Evolutionary conservation across 352 stramenopile species (phyloP), one percentile per base, ranked within the genome.

Genomic region (Globisporangium solare): DNA sequence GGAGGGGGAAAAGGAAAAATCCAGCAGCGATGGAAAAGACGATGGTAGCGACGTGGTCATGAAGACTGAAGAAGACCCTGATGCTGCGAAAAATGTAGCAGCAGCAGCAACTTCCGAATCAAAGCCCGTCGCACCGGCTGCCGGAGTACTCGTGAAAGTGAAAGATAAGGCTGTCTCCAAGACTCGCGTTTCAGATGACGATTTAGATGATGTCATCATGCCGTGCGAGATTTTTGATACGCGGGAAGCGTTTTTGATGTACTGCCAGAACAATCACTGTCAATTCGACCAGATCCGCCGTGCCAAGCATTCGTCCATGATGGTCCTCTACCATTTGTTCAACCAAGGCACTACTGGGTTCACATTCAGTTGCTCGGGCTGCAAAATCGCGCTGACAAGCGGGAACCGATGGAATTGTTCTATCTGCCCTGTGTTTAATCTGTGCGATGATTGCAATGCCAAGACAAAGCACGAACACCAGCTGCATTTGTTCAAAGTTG

Each of bases 311-410:
- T 89, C 76, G 53, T 91, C 80, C 42, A 90, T 90, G 84, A 94
- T 89, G 77, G 79, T 92, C 35, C 48, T 94, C 32, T 90, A 92
- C 40, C 86, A 94, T 56, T 68, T 92, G 64, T 91, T 96, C 63
- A 96, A 97, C 60, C 88, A 95, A 55, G 95, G 98, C 66, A 98
- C 94, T 37, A 98, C 96, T 12, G 98, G 98, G 41, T 99, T 99
- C 77, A 95, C 97, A 41, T 97, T 98, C 58, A 96, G 97, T 57
- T 99, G 97, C 73, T 92, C 84, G 3, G 80, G 89, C 14, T 99
- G 96, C 71, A 94, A 94, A 43, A 79, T 86, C 37, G 96, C 98
- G 60, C 89, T 99, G 63, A 72, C 98, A n/a, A 84, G 77, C 61
- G 96, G 95, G 6, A 96, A 97, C 56, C 86, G 94, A 20, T 99